A percentile compares a stretch with the other conserved stretches of the same genome.
These are phyloP conservation scores for Chrysanthemum makinoi DNA, from an alignment of 129 eudicot genomes.

Conservation along the genomic window DNA sequence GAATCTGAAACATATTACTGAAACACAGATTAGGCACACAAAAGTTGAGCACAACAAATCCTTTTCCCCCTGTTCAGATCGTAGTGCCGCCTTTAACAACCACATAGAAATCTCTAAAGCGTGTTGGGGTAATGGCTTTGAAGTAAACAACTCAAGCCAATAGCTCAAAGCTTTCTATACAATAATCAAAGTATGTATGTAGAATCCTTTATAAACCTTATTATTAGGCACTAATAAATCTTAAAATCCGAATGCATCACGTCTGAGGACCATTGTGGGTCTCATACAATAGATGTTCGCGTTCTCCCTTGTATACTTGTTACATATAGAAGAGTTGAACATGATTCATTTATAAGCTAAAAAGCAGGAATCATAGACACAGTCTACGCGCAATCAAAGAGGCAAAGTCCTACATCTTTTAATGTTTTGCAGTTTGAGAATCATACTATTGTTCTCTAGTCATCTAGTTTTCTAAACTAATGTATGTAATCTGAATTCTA, in stretches of 20 bases:
- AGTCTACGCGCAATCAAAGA: too few species aligned
- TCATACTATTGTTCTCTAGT: too few species aligned
- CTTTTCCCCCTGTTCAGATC: too few species aligned
- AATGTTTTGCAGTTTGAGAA: too few species aligned
- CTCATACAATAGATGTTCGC: not conserved
- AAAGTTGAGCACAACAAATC: not conserved
- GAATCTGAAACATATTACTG: not conserved
- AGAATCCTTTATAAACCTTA: constrained; percentile 11
- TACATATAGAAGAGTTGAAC: not conserved
- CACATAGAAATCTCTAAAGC: too few species aligned
- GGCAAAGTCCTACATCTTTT: too few species aligned
- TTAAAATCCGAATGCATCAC: not conserved
- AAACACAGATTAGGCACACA: not conserved
- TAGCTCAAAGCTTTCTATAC: constrained; percentile 10
- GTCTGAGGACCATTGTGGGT: constrained; percentile 4
- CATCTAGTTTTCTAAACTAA: too few species aligned
- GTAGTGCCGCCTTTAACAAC: too few species aligned
- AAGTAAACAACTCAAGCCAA: constrained; percentile 6
- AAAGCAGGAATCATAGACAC: too few species aligned
- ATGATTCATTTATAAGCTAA: too few species aligned
- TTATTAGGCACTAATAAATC: constrained; percentile 1
- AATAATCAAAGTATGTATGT: not conserved
- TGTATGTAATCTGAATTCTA: too few species aligned
- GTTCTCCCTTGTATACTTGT: not conserved
- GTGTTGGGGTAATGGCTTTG: not conserved